Percentiles rank a stretch among this genome's conserved stretches.
Evolutionary conservation across 768 basidiomycete genomes (phyloP).

Genomic region (Daedaleopsis sinensis): DNA sequence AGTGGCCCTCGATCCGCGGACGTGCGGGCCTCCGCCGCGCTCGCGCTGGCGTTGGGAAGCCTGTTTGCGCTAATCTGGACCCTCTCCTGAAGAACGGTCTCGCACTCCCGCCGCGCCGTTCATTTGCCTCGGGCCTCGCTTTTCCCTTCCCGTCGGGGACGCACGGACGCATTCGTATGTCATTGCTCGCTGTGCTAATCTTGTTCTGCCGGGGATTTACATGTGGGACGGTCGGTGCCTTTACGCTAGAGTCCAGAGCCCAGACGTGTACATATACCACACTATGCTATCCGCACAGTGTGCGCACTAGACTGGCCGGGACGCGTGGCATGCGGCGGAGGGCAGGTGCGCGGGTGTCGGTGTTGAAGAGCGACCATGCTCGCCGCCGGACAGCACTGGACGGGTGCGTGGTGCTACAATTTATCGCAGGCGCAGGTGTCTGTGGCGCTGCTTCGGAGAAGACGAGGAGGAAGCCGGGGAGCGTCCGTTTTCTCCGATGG

Average conservation of each 20-base stretch:
- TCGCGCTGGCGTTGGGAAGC: conserved; percentile 5
- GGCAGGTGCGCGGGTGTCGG: background rate
- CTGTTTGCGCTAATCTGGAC: conserved; percentile 6
- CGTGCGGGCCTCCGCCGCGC: conserved; percentile 1
- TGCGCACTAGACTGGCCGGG: background rate
- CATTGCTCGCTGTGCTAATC: conserved; percentile 1
- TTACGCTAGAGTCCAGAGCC: background rate
- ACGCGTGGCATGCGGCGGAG: background rate
- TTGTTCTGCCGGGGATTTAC: background rate
- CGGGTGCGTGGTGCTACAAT: background rate
- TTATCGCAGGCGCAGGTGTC: background rate
- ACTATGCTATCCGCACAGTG: background rate
- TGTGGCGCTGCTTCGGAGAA: background rate
- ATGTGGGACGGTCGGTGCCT: background rate
- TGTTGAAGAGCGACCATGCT: background rate
- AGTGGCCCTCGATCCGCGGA: conserved; percentile 20
- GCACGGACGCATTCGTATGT: background rate
- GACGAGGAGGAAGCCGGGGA: background rate
- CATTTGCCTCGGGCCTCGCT: background rate
- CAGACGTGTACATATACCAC: background rate
- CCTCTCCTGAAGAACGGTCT: background rate
- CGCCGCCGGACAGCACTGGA: background rate
- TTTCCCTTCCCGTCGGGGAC: background rate
- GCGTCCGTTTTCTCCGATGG: conserved; percentile 1
- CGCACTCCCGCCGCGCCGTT: background rate